Conservation (phyloP, 495 filamentous ascomycete species). For the Neurospora tetraspora region DNA sequence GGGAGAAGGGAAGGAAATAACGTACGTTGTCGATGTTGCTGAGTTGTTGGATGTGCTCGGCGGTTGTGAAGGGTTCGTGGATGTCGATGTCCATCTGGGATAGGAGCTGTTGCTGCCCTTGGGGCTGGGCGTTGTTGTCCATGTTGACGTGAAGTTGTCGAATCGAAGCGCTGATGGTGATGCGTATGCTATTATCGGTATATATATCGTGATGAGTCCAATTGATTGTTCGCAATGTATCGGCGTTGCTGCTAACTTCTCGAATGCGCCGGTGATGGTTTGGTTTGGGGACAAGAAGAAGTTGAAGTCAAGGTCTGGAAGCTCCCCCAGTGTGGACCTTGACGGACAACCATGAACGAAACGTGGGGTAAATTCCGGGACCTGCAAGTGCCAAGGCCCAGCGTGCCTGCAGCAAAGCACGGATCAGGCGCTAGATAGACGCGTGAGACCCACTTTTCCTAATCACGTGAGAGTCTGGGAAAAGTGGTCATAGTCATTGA, state of each 20-base stretch:
- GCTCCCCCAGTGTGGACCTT: not conserved
- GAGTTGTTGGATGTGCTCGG: slow-evolving; percentile 69
- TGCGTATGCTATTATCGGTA: not conserved
- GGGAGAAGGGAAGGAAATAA: not conserved
- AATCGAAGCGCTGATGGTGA: not conserved
- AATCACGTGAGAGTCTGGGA: no score
- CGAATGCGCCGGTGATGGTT: not conserved
- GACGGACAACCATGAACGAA: not conserved
- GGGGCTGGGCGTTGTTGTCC: slow-evolving; percentile 2
- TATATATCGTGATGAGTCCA: not conserved
- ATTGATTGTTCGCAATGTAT: not conserved
- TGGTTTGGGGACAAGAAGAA: not conserved
- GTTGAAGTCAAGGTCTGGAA: not conserved
- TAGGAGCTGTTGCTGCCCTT: not conserved
- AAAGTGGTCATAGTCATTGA: no score
- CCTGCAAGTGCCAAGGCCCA: not conserved
- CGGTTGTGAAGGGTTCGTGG: slow-evolving; percentile 44
- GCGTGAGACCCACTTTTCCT: no score
- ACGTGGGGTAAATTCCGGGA: not conserved
- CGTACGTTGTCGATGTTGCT: slow-evolving; percentile 62
- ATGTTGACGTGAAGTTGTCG: not conserved
- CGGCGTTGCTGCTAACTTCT: not conserved
- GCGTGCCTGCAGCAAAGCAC: not conserved
- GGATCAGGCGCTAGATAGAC: not conserved
- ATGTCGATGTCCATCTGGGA: slow-evolving; percentile 8